Percentiles rank a stretch among this genome's conserved stretches.
phyloP scores from a whole-genome alignment of 495 filamentous ascomycete genomes.

The Xanthoparmelia taractica region DNA sequence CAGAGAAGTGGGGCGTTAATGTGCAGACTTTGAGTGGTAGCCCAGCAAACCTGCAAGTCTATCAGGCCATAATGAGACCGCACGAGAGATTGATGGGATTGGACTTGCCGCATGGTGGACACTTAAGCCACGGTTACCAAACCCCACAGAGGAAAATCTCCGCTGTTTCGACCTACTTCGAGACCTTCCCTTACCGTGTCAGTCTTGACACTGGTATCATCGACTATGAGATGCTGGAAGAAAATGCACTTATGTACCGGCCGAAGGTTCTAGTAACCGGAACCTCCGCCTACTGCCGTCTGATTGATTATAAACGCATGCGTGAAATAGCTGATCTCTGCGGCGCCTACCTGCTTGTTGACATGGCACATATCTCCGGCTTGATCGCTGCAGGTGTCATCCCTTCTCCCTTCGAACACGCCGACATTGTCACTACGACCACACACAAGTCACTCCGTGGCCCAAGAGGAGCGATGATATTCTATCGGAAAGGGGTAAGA shows the following conservation, averaged over 20 bases:
- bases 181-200: conserved; percentile 89
- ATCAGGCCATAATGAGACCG: conserved; percentile 93
- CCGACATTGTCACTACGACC: conserved; percentile 97
- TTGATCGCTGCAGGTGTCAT: conserved; percentile 90
- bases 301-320: conserved; percentile 96
- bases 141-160: conserved; percentile 89
- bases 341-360: conserved; percentile 88
- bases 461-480: conserved; percentile 99
- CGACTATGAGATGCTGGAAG: conserved; percentile 89
- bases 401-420: conserved; percentile 85
- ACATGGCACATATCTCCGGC: conserved; percentile 99
- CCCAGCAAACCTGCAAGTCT: conserved; percentile 96
- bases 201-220: conserved; percentile 91
- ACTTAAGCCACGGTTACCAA: conserved; percentile 98
- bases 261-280: conserved; percentile 94
- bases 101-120: conserved; percentile 94
- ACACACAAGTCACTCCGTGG: conserved; percentile 99
- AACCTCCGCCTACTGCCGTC: conserved; percentile 96
- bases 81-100: conserved; percentile 97
- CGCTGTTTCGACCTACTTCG: conserved; percentile 88
- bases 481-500: conserved; percentile 95
- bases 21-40: conserved; percentile 81
- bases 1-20: conserved; percentile 95
- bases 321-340: conserved; percentile 91
- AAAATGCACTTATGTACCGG: conserved; percentile 88